Percentiles rank a stretch among this genome's conserved stretches.
phyloP scores from a whole-genome alignment of 2,329 filamentous ascomycete species.

The Emmonsia crescens region DNA sequence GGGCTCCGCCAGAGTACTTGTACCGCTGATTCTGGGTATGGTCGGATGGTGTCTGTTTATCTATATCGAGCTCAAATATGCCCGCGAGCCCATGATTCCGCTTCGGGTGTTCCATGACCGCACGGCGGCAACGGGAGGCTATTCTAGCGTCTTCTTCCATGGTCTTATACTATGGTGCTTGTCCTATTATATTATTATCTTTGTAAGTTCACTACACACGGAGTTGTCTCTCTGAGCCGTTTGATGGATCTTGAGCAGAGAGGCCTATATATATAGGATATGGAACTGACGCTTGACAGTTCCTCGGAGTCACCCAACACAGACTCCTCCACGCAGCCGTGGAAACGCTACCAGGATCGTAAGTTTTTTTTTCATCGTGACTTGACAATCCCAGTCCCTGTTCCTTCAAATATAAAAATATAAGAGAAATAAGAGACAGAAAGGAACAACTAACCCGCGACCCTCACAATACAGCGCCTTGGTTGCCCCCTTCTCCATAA shows the following conservation, averaged over 20 bases:
- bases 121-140: background rate
- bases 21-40: constrained; percentile 22
- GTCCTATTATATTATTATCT: constrained; percentile 3
- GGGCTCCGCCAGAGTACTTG: constrained; percentile 20
- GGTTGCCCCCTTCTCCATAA: background rate
- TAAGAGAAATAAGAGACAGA: too few species aligned
- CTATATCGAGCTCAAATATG: background rate
- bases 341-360: constrained; percentile 2
- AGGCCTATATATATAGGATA: background rate
- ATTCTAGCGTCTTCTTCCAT: constrained; percentile 1
- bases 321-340: constrained; percentile 1
- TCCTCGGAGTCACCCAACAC: constrained; percentile 3
- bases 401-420: background rate
- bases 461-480: background rate
- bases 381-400: background rate
- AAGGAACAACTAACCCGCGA: background rate
- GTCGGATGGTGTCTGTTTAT: constrained; percentile 17
- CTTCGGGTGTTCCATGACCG: background rate
- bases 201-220: background rate
- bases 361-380: background rate
- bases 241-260: background rate
- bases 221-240: background rate
- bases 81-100: constrained; percentile 3
- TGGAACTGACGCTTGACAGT: background rate
- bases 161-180: constrained; percentile 1